A percentile compares a stretch with the other conserved stretches of the same genome.
phyloP scores from a whole-genome alignment of 2,329 filamentous ascomycete genomes.

The Aspergillus transmontanensis region DNA sequence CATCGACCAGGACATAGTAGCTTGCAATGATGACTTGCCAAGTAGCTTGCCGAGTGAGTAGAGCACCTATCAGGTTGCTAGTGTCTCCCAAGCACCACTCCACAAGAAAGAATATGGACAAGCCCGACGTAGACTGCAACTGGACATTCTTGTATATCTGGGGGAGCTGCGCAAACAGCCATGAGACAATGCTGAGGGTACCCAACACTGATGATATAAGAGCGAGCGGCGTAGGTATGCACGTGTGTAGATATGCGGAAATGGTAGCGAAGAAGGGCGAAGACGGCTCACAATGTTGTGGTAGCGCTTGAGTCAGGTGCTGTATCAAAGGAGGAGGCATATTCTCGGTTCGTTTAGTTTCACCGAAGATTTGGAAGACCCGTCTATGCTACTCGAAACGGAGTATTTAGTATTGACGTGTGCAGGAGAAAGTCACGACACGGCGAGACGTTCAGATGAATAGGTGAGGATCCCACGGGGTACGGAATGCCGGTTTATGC shows the following conservation, averaged over 20 bases:
- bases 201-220: conserved; percentile 64
- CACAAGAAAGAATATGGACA: conserved; percentile 66
- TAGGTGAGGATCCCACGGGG: not conserved
- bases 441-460: not conserved
- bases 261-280: conserved; percentile 59
- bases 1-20: conserved; percentile 69
- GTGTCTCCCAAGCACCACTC: conserved; percentile 69
- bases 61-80: conserved; percentile 63
- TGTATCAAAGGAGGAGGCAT: conserved; percentile 37
- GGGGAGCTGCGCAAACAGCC: conserved; percentile 70
- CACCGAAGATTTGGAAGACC: not conserved
- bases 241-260: conserved; percentile 63
- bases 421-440: not conserved
- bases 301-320: conserved; percentile 43
- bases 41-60: conserved; percentile 65
- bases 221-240: conserved; percentile 65
- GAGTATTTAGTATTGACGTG: not conserved
- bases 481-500: not conserved
- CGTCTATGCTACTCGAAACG: not conserved
- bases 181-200: conserved; percentile 64
- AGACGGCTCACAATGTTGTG: conserved; percentile 62
- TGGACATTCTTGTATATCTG: conserved; percentile 71
- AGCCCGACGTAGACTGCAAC: conserved; percentile 64
- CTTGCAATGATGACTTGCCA: conserved; percentile 68
- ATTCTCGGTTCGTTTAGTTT: conserved; percentile 4